phyloP scores from a whole-genome alignment of 345 rosid species.

The Gossypium thurberi region DNA sequence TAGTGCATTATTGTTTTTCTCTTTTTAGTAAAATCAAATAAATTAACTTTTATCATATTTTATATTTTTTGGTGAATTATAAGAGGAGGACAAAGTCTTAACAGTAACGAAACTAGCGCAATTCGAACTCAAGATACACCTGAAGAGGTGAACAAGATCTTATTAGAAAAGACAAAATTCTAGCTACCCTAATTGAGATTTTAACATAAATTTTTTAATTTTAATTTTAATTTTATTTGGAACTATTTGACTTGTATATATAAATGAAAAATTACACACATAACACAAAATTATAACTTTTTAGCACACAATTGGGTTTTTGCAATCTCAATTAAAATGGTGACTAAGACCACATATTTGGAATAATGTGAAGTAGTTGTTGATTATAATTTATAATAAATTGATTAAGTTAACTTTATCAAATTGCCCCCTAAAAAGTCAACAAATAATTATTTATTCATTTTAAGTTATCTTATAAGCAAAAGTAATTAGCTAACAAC shows the following conservation, averaged over 20 bases:
- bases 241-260: no score
- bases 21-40: no score
- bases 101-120: no score
- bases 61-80: no score
- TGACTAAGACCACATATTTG: neutral
- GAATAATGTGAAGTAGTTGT: neutral
- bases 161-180: no score
- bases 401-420: neutral
- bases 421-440: neutral
- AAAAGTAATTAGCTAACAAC: neutral
- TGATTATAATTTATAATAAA: neutral
- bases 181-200: neutral
- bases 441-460: neutral
- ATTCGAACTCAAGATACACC: no score
- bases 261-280: no score
- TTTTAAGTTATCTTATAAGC: neutral
- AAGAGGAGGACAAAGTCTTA: rapidly evolving
- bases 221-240: neutral
- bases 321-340: neutral
- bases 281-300: no score
- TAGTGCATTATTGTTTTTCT: no score
- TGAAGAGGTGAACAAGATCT: no score
- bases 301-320: neutral
- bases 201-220: neutral
- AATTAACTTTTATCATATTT: no score